Conservation (phyloP, 2,329 filamentous ascomycete genomes). For the Boeremia lycopersici region DNA sequence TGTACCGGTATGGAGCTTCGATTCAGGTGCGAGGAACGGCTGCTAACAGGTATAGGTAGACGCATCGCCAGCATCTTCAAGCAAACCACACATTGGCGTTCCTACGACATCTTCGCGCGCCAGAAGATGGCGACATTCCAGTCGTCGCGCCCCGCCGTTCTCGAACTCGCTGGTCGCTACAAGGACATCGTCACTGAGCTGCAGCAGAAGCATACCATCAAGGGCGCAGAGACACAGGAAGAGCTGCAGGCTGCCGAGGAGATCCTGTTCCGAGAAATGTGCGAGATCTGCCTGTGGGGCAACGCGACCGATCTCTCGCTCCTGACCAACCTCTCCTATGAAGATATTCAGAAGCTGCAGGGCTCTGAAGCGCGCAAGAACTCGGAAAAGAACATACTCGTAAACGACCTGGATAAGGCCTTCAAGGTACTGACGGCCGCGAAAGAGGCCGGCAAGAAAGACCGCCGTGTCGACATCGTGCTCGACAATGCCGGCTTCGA, state of each 20-base stretch:
- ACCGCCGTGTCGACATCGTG: slow-evolving; percentile 87
- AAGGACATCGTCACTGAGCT: slow-evolving; percentile 73
- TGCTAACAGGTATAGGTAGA: slow-evolving; percentile 54
- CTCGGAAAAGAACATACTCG: slow-evolving; percentile 88
- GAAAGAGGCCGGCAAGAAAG: slow-evolving; percentile 64
- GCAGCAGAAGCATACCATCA: slow-evolving; percentile 56
- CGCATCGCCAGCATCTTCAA: slow-evolving; percentile 82
- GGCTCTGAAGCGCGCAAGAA: slow-evolving; percentile 84
- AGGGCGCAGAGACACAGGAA: slow-evolving; percentile 52
- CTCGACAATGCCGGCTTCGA: slow-evolving; percentile 98
- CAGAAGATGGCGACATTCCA: slow-evolving; percentile 94
- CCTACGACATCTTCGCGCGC: slow-evolving; percentile 85
- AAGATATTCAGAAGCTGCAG: slow-evolving; percentile 96
- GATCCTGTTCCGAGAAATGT: slow-evolving; percentile 88
- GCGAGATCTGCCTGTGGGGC: slow-evolving; percentile 95
- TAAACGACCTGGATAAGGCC: slow-evolving; percentile 79
- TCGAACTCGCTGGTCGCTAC: slow-evolving; percentile 82
- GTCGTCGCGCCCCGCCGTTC: slow-evolving; percentile 83
- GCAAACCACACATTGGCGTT: slow-evolving; percentile 80
- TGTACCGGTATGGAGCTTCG: slow-evolving; percentile 69
- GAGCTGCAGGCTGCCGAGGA: slow-evolving; percentile 72
- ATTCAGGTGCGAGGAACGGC: too few relatives aligned
- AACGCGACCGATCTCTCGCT: slow-evolving; percentile 95
- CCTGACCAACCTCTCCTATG: slow-evolving; percentile 86
- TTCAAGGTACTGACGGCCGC: slow-evolving; percentile 72